Conservation (phyloP, 1,139 yeast genomes). For the Suzukiozyma palmioleophila region DNA sequence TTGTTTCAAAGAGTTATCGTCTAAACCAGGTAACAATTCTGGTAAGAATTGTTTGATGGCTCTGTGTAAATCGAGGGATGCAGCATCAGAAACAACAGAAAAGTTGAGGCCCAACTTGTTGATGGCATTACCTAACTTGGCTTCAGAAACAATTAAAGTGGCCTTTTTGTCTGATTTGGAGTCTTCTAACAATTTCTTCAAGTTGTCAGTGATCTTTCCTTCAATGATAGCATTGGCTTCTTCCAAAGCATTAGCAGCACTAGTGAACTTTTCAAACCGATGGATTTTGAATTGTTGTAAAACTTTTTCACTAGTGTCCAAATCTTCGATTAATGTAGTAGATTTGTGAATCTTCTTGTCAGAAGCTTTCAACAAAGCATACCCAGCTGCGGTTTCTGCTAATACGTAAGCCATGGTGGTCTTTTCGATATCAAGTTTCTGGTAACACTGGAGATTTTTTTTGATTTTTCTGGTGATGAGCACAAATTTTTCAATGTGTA, state of each 20-base stretch:
- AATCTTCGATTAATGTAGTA: conserved; percentile 65
- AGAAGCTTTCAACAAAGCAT: conserved; percentile 93
- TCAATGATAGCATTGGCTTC: conserved; percentile 91
- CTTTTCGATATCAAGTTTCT: not conserved
- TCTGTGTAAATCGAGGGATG: conserved; percentile 89
- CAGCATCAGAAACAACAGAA: conserved; percentile 90
- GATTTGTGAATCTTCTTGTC: conserved; percentile 96
- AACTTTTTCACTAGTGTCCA: conserved; percentile 81
- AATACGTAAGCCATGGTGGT: conserved; percentile 80
- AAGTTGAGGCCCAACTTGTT: conserved; percentile 88
- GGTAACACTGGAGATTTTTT: not conserved
- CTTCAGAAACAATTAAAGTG: conserved; percentile 87
- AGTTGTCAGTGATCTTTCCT: conserved; percentile 86
- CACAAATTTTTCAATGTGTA: conserved; percentile 1
- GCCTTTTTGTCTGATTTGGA: conserved; percentile 86
- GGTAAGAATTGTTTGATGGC: conserved; percentile 93
- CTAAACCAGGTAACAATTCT: conserved; percentile 88
- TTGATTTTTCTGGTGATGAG: conserved; percentile 3
- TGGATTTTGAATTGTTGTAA: conserved; percentile 79
- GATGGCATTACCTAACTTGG: conserved; percentile 93
- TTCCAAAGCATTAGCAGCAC: conserved; percentile 95
- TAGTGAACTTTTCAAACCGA: conserved; percentile 88
- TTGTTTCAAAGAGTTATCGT: conserved; percentile 78
- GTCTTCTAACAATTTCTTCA: conserved; percentile 71
- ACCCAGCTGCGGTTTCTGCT: conserved; percentile 98